These are phyloP conservation scores for Albugo laibachii DNA, from an alignment of 352 stramenopile species.

Conservation along the genomic window DNA sequence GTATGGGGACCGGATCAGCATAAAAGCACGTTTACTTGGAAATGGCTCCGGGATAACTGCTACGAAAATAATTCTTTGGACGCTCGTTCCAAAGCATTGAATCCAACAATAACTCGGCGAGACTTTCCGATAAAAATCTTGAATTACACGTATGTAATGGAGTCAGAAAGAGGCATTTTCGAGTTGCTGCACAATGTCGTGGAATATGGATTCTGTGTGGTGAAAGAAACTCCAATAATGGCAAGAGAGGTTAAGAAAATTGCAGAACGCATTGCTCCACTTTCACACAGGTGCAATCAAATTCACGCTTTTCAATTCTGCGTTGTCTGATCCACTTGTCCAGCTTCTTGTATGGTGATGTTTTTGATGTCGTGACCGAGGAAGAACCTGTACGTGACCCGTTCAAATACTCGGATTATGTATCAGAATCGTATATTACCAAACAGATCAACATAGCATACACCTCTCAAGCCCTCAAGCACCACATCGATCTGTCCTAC, in stretches of 20 bases:
- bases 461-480: constrained; percentile 76
- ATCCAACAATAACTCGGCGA: constrained; percentile 21
- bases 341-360: constrained; percentile 70
- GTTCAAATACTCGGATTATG: not conserved
- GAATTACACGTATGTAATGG: constrained; percentile 47
- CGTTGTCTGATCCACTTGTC: not conserved
- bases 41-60: constrained; percentile 61
- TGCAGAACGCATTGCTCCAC: constrained; percentile 50
- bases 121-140: constrained; percentile 25
- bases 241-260: constrained; percentile 39
- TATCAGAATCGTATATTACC: not conserved
- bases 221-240: constrained; percentile 45
- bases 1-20: constrained; percentile 41
- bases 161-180: constrained; percentile 38
- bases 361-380: constrained; percentile 70
- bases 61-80: constrained; percentile 37
- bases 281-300: constrained; percentile 51
- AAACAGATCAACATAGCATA: constrained; percentile 89
- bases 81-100: constrained; percentile 21
- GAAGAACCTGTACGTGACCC: constrained; percentile 34
- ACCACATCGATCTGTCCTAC: constrained; percentile 91
- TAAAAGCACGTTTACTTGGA: constrained; percentile 40
- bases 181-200: constrained; percentile 43
- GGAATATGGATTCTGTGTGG: constrained; percentile 45
- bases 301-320: not conserved